Evolutionary conservation across 75 land plant genomes (phyloP).

Genomic region (Picea glauca): DNA sequence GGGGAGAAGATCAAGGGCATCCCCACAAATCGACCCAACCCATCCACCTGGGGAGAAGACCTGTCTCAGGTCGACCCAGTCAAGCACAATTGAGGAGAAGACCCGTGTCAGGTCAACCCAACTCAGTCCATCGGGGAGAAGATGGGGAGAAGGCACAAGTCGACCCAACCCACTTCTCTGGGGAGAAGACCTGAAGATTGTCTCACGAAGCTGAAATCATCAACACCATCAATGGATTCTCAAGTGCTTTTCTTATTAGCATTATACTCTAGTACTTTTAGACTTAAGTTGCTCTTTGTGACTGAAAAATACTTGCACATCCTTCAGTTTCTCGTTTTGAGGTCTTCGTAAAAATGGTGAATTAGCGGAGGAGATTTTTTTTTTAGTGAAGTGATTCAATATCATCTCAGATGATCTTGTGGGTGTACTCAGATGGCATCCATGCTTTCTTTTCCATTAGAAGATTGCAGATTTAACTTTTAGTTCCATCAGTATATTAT

Average conservation of each 20-base stretch:
- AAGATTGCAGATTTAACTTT: background rate
- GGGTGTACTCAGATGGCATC: background rate
- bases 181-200: too few relatives aligned
- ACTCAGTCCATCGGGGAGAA: too few relatives aligned
- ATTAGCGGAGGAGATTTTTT: background rate
- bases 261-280: background rate
- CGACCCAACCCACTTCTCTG: too few relatives aligned
- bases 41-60: too few relatives aligned
- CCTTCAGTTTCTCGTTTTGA: background rate
- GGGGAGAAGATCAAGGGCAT: too few relatives aligned
- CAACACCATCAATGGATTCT: background rate
- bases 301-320: background rate
- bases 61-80: too few relatives aligned
- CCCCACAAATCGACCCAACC: too few relatives aligned
- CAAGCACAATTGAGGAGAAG: too few relatives aligned
- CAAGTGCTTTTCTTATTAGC: background rate
- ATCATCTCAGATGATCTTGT: background rate
- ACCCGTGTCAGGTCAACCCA: too few relatives aligned
- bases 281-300: background rate
- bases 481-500: background rate
- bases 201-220: too few relatives aligned
- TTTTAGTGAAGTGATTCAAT: background rate
- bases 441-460: background rate
- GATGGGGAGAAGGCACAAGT: too few relatives aligned
- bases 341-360: background rate